These are phyloP conservation scores for Phytopythium mirpurense DNA, from an alignment of 352 stramenopile genomes.

Conservation along the genomic window DNA sequence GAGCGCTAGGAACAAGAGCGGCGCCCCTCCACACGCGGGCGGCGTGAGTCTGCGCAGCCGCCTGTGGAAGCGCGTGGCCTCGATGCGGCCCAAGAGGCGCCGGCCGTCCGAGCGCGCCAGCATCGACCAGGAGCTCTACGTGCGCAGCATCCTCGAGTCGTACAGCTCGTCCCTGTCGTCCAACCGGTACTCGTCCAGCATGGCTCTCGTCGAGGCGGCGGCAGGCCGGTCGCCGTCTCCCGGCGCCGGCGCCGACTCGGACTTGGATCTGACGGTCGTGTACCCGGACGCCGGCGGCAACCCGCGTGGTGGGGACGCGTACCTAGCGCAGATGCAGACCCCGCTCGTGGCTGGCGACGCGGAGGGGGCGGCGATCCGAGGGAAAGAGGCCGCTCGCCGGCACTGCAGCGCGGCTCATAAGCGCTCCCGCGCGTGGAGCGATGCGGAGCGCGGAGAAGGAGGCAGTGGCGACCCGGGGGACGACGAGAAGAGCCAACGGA, in stretches of 20 bases:
- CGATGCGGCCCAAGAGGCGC: slow-evolving; percentile 19
- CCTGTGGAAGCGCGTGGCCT: slow-evolving; percentile 35
- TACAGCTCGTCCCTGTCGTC: slow-evolving; percentile 71
- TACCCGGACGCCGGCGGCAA: slow-evolving; percentile 6
- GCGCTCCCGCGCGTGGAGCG: slow-evolving; percentile 6
- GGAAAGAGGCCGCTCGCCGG: not conserved
- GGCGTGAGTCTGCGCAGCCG: slow-evolving; percentile 13
- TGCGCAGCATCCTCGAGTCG: slow-evolving; percentile 70
- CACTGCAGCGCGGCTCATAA: slow-evolving; percentile 2
- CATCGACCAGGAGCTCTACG: slow-evolving; percentile 61
- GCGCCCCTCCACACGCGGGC: slow-evolving; percentile 7
- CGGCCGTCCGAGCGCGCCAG: slow-evolving; percentile 18
- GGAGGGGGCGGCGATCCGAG: slow-evolving; percentile 9
- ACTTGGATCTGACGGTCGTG: not conserved
- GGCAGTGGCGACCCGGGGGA: slow-evolving; percentile 19
- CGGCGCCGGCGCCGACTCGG: not conserved
- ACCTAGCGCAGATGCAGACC: slow-evolving; percentile 18
- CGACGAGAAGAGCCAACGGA: slow-evolving; percentile 36
- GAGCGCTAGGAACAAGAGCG: slow-evolving; percentile 15
- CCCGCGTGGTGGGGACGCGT: slow-evolving; percentile 12
- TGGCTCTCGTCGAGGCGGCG: not conserved
- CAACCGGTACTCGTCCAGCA: slow-evolving; percentile 37
- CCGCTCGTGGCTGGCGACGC: slow-evolving; percentile 4
- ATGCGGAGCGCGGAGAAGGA: not conserved
- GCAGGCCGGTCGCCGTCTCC: not conserved